Evolutionary conservation across 257 asterid genomes (phyloP), one percentile per base, ranked within the genome.

Genomic region (Schizonepeta tenuifolia): DNA sequence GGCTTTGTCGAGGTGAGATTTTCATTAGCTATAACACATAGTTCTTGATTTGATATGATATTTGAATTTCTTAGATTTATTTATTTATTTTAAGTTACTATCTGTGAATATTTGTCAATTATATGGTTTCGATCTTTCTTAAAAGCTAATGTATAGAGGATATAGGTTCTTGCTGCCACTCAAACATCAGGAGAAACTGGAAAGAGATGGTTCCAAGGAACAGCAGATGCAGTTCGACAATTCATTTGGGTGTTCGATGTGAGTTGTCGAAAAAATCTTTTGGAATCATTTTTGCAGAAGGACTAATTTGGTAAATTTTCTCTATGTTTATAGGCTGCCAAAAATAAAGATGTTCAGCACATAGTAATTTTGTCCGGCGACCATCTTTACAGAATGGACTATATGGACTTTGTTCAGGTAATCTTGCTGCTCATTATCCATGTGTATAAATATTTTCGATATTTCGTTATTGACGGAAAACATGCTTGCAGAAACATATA

Each of bases 211-310:
- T 95, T 95, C 77, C 99, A 92, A 74, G 99, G 99, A 74, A 95
- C 98, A n/a, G 99, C 99, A 24, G 99, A 95, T 82, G 99, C 99
- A 33, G 99, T 95, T 85, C 86, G 99, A 65, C 98, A 86, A 66
- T 92, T 90, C 77, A 76, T 74, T 70, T 95, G 99, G 99, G 95
- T 95, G 63, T 90, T 95, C 70, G 98, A 95, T 94, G 99, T 89
- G 77, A 9, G 82, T 79, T 22, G 21, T 69, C 54, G 28, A 20
- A 41, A 57, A 55, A 9, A 24, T 60, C 11, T 24, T 65, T 20
- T 43, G 6, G 20, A 24, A 38, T 26, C 21, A 44, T 13, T 20
- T 58, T 47, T 38, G 2, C 7, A 66, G 47, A 36, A 31, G 5
- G 38, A 51, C 60, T 82, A 67, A 82, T 54, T 61, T 56, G 46